Percentiles rank a stretch among this genome's conserved stretches.
Evolutionary conservation across 805 yeast genomes (phyloP).

Genomic region (Cyberlindnera saturnus): DNA sequence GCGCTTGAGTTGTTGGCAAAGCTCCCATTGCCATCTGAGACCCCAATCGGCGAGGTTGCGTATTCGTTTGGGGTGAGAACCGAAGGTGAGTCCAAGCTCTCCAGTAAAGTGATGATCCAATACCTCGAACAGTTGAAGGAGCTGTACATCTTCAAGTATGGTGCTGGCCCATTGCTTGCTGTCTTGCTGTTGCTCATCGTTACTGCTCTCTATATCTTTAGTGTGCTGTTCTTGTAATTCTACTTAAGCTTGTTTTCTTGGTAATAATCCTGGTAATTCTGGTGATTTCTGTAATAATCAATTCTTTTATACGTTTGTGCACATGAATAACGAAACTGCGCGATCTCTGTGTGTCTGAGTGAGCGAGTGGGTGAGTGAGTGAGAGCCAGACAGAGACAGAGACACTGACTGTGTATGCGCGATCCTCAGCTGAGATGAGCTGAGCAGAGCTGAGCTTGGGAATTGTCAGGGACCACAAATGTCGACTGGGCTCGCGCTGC

Average conservation of each 20-base stretch:
- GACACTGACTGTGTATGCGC: too few relatives aligned
- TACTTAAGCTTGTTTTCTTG: too few relatives aligned
- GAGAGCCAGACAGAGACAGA: too few relatives aligned
- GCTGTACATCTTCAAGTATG: constrained; percentile 40
- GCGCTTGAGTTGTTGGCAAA: constrained; percentile 44
- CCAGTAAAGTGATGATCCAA: constrained; percentile 43
- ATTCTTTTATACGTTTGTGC: too few relatives aligned
- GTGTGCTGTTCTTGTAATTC: constrained; percentile 13
- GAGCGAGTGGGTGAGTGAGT: too few relatives aligned
- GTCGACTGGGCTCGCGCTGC: background rate
- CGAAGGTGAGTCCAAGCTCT: constrained; percentile 46
- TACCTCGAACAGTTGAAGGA: constrained; percentile 41
- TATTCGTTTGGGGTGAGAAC: constrained; percentile 49
- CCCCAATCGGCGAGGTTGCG: constrained; percentile 40
- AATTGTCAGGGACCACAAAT: too few relatives aligned
- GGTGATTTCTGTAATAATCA: too few relatives aligned
- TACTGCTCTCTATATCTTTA: constrained; percentile 25
- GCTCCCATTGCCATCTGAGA: constrained; percentile 33
- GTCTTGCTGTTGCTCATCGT: constrained; percentile 27
- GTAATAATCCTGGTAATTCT: too few relatives aligned
- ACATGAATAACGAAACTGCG: too few relatives aligned
- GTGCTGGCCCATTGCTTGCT: constrained; percentile 31
- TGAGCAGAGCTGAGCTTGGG: too few relatives aligned
- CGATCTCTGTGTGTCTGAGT: too few relatives aligned
- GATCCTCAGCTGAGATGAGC: too few relatives aligned